phyloP scores from a whole-genome alignment of 129 eudicot species.

The Flaveria trinervia region DNA sequence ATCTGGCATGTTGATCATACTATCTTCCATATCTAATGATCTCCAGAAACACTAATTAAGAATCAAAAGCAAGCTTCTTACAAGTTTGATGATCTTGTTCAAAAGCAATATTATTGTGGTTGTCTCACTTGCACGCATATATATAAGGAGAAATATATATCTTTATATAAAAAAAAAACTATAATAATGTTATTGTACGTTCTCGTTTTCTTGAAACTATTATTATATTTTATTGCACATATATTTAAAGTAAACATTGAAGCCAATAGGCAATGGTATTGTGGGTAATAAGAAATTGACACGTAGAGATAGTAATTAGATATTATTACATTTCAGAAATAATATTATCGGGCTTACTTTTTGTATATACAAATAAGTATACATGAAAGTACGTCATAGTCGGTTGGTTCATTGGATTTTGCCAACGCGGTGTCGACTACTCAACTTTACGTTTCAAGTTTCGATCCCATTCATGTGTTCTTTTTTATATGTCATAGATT shows the following conservation, averaged over 20 bases:
- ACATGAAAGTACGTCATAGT: conserved; percentile 13
- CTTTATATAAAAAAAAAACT: no score
- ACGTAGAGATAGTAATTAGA: neutral
- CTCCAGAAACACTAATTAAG: neutral
- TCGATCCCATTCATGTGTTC: neutral
- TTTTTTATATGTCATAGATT: no score
- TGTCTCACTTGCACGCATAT: neutral
- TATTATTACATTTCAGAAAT: neutral
- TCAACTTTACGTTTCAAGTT: neutral
- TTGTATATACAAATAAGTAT: neutral
- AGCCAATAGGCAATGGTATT: neutral
- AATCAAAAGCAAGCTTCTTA: conserved; percentile 12
- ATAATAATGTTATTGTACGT: no score
- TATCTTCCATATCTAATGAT: conserved; percentile 33
- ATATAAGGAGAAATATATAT: neutral
- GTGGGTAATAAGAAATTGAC: neutral
- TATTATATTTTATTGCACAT: neutral
- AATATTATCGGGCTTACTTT: no score
- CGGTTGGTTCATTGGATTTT: conserved; percentile 38
- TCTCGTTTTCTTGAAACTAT: no score
- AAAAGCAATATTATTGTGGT: conserved; percentile 3
- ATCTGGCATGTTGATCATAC: conserved; percentile 39
- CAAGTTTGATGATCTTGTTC: conserved; percentile 19
- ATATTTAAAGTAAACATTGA: no score
- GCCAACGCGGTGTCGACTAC: neutral